Conservation (phyloP, 768 basidiomycete species). For the Coprinopsis sp. region DNA sequence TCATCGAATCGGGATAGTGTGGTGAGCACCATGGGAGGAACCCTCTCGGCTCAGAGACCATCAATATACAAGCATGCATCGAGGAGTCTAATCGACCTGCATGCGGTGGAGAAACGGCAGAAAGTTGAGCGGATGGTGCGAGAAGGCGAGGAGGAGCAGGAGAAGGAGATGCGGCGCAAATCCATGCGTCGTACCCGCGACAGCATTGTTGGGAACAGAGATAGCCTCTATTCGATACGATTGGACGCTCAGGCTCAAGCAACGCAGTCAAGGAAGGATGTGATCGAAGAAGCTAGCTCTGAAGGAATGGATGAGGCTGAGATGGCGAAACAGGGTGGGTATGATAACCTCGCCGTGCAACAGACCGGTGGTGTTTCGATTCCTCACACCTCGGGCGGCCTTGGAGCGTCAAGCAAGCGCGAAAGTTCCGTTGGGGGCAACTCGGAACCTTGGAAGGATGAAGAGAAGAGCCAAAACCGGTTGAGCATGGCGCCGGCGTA, state of each 20-base stretch:
- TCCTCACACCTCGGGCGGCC: too few relatives aligned
- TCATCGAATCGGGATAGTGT: background rate
- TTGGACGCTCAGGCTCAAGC: too few relatives aligned
- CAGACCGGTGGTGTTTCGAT: too few relatives aligned
- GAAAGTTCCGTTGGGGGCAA: too few relatives aligned
- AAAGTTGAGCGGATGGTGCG: conserved; percentile 25
- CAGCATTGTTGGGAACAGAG: background rate
- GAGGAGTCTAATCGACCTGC: conserved; percentile 59
- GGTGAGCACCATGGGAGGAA: conserved; percentile 2
- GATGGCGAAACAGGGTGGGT: conserved; percentile 7
- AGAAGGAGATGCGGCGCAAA: conserved; percentile 16
- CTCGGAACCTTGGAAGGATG: conserved; percentile 7
- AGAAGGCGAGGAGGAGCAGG: conserved; percentile 23
- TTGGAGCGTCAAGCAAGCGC: too few relatives aligned
- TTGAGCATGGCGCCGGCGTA: conserved; percentile 30
- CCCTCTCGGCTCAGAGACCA: conserved; percentile 23
- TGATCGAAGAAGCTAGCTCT: conserved; percentile 4
- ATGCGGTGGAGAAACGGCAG: conserved; percentile 28
- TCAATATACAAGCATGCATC: conserved; percentile 57
- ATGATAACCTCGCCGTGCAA: too few relatives aligned
- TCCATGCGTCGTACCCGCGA: conserved; percentile 2
- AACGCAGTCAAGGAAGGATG: too few relatives aligned
- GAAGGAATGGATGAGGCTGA: conserved; percentile 4
- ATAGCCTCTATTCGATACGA: background rate
- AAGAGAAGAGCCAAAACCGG: conserved; percentile 20